Conservation (phyloP, 2,329 filamentous ascomycete species). For the Exophiala dermatitidis region DNA sequence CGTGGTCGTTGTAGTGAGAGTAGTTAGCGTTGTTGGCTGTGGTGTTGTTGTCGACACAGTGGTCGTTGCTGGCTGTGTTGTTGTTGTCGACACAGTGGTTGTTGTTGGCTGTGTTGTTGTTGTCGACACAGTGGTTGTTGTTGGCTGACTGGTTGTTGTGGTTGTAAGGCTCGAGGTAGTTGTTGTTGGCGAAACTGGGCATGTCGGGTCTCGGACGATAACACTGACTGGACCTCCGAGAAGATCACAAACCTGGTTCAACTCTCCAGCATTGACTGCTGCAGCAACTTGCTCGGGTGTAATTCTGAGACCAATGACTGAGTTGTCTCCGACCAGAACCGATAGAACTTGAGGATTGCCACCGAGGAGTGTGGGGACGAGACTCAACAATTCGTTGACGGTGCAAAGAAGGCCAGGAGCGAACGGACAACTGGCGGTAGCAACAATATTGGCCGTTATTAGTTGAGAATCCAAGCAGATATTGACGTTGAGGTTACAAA, state of each 20-base stretch:
- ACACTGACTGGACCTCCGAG: not conserved
- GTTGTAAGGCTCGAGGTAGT: not conserved
- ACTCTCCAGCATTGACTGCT: not conserved
- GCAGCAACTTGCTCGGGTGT: not conserved
- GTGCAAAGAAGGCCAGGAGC: conserved; percentile 4
- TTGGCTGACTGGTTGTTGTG: too few relatives aligned
- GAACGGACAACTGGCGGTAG: not conserved
- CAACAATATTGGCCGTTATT: not conserved
- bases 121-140: too few relatives aligned
- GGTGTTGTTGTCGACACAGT: too few relatives aligned
- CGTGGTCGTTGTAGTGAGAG: too few relatives aligned
- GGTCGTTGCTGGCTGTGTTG: not conserved
- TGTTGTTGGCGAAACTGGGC: not conserved
- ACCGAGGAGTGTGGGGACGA: not conserved
- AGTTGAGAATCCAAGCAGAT: conserved; percentile 1
- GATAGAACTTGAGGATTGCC: not conserved
- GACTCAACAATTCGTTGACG: conserved; percentile 2
- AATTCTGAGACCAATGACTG: not conserved
- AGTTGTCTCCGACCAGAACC: not conserved
- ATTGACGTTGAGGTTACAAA: not conserved
- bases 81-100: too few relatives aligned
- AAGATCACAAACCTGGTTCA: not conserved
- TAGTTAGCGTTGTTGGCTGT: too few relatives aligned
- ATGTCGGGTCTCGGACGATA: not conserved
- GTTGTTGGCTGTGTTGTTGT: not conserved